phyloP scores from a whole-genome alignment of 1,139 yeast genomes.

The Pichia sp. region DNA sequence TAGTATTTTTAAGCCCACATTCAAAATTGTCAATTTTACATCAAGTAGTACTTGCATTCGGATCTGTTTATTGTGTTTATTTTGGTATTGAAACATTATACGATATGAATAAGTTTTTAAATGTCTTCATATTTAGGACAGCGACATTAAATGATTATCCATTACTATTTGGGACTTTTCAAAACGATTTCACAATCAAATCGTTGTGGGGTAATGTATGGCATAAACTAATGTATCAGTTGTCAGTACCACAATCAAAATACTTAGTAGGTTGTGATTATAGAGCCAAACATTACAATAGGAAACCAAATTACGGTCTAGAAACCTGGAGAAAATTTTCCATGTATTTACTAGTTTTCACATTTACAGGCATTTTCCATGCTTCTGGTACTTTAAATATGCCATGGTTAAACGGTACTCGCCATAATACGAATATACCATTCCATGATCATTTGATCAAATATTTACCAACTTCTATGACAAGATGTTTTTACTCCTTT shows the following conservation, averaged over 20 bases:
- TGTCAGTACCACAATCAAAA: constrained; percentile 15
- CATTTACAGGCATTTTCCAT: constrained; percentile 16
- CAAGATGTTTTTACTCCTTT: constrained; percentile 17
- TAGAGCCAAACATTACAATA: constrained; percentile 1
- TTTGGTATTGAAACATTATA: constrained; percentile 12
- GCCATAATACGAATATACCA: constrained; percentile 15
- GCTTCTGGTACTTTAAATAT: constrained; percentile 14
- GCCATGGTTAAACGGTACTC: constrained; percentile 11
- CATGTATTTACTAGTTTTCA: constrained; percentile 12
- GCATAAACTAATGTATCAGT: constrained; percentile 18
- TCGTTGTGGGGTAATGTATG: constrained; percentile 18
- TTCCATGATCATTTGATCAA: neutral
- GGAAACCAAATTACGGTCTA: neutral
- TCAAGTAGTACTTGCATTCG: constrained; percentile 8
- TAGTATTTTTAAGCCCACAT: constrained; percentile 5
- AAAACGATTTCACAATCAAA: constrained; percentile 11
- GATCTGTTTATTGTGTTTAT: constrained; percentile 12
- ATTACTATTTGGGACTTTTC: constrained; percentile 14
- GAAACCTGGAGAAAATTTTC: constrained; percentile 7
- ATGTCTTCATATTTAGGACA: constrained; percentile 1
- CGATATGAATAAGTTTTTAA: constrained; percentile 2
- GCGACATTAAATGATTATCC: constrained; percentile 9
- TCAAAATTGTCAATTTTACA: constrained; percentile 10
- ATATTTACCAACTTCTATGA: neutral
- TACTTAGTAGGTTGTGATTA: constrained; percentile 4